Evolutionary conservation across 1,139 yeast genomes (phyloP), one percentile per base, ranked within the genome.

Genomic region (Scheffersomyces titani): DNA sequence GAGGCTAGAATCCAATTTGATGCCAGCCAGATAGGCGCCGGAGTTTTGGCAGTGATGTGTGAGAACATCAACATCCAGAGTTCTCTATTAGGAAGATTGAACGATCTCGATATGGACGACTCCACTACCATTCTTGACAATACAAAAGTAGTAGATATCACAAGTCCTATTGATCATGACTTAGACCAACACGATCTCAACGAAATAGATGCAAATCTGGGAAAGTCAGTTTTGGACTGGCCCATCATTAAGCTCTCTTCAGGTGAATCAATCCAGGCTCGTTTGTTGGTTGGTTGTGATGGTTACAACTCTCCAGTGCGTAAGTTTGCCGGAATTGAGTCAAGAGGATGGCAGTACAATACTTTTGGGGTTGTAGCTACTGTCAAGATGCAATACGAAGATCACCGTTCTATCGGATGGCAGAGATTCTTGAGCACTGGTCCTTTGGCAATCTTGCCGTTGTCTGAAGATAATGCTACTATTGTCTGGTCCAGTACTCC

Each of bases 241-340:
- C 98, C 98, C 0, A 70, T 87, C 6, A 86, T 94, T 3, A 80
- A 83, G 24, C 77, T 94, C 20, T 85, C 86, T 21, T 83, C 85
- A 59, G 98, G 97, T 1, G 82, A 83, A 18, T 64, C 69, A 18
- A 76, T 89, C 52, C 84, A 84, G 64, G 83, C 98, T 0, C 78
- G 98, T 58, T 77, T 94, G 22, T 78, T 94, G 46, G 86, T 93
- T 16, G 99, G 99, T 9, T 97, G 98, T 20, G 99, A 94, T 70
- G 99, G 99, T 0, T 92, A 87, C 70, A 92, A 93, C 71, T 92
- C 98, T 0, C 98, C 98, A 0, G 99, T 90, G 3, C 82, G 98
- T 51, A 80, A 84, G 61, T 93, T 84, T 68, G 89, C 98, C 0
- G 86, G 85, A 2, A 92, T 96, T 56, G 87, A 87, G 67, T 86